Evolutionary conservation across 345 rosid genomes (phyloP).

Genomic region (Turritis glabra): DNA sequence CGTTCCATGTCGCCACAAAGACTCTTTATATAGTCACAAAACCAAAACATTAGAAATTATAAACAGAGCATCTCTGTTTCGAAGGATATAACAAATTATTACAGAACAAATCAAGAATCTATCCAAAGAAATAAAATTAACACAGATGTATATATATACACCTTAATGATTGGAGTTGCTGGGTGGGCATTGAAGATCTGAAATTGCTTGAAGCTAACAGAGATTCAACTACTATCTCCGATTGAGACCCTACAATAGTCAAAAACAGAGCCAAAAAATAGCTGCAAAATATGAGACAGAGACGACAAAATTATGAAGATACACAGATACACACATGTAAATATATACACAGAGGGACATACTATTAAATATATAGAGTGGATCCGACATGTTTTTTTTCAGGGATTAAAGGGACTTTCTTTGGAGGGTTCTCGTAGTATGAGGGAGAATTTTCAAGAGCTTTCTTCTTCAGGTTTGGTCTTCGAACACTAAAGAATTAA

Average conservation of each 20-base stretch:
- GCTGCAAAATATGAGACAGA: constrained; percentile 8
- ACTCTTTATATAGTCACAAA: constrained; percentile 47
- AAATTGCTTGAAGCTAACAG: constrained; percentile 41
- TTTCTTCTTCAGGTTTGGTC: constrained; percentile 26
- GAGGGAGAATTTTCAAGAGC: constrained; percentile 31
- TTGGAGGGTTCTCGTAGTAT: constrained; percentile 22
- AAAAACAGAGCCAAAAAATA: constrained; percentile 16
- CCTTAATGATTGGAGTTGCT: constrained; percentile 60
- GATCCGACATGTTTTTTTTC: constrained; percentile 35
- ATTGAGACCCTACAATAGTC: constrained; percentile 49
- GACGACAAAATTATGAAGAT: neutral
- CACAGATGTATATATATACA: constrained; percentile 29
- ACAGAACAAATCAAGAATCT: constrained; percentile 6
- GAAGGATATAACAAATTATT: neutral
- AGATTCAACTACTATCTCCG: constrained; percentile 50
- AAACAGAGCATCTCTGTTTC: constrained; percentile 27
- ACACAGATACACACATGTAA: constrained; percentile 12
- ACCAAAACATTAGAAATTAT: neutral
- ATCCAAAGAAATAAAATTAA: neutral
- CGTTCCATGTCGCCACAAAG: constrained; percentile 98
- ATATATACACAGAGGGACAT: constrained; percentile 1
- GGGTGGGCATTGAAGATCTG: constrained; percentile 48
- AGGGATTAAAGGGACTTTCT: constrained; percentile 30
- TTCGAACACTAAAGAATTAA: constrained; percentile 15
- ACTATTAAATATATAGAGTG: constrained; percentile 32